These are phyloP conservation scores for Vigna hirtella DNA, from an alignment of 306 rosid genomes.

Conservation along the genomic window DNA sequence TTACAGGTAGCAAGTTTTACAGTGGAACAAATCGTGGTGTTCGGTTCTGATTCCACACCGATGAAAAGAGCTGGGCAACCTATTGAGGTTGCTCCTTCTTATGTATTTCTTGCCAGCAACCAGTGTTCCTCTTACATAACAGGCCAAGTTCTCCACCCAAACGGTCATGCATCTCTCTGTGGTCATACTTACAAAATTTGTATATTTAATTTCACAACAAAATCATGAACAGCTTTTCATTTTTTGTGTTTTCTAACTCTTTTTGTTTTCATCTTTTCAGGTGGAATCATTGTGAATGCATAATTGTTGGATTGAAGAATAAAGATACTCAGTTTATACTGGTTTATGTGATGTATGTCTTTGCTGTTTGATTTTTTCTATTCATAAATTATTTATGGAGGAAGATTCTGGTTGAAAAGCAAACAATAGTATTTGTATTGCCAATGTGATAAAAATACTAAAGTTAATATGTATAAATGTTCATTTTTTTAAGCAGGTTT, in stretches of 20 bases:
- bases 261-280: slow-evolving; percentile 45
- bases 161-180: slow-evolving; percentile 43
- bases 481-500: too few species aligned
- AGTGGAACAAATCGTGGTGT: slow-evolving; percentile 44
- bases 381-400: too few species aligned
- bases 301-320: not conserved
- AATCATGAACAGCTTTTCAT: not conserved
- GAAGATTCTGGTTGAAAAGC: too few species aligned
- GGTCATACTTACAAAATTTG: too few species aligned
- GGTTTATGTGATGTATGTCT: not conserved
- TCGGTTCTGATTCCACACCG: slow-evolving; percentile 47
- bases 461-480: too few species aligned
- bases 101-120: slow-evolving; percentile 73
- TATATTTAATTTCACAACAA: not conserved
- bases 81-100: slow-evolving; percentile 75
- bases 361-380: too few species aligned
- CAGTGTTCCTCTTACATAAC: slow-evolving; percentile 70
- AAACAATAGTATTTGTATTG: too few species aligned
- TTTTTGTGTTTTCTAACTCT: not conserved
- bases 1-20: slow-evolving; percentile 55
- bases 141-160: slow-evolving; percentile 92
- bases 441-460: too few species aligned
- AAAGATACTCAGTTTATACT: not conserved
- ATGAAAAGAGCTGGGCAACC: slow-evolving; percentile 90
- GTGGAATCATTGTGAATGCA: slow-evolving; percentile 64